Conservation (phyloP, 257 asterid genomes). For the Gentiana dahurica region DNA sequence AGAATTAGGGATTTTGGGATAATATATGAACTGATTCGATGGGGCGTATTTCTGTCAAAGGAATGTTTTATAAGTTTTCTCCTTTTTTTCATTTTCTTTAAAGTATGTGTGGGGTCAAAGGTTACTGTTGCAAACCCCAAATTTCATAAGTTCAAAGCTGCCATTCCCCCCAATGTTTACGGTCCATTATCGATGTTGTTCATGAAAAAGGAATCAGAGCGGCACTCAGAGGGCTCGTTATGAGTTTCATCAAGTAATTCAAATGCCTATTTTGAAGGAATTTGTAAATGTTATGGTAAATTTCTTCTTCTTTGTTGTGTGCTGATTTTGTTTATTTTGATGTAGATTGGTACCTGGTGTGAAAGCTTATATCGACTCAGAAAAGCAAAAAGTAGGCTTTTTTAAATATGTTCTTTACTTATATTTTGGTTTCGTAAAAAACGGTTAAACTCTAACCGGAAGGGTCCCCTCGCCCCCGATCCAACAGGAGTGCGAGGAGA, state of each 20-base stretch:
- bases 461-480: no score
- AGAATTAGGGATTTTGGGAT: no score
- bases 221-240: conserved; percentile 32
- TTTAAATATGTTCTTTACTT: not conserved
- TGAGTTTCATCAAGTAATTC: conserved; percentile 56
- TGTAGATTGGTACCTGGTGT: conserved; percentile 84
- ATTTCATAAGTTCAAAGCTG: no score
- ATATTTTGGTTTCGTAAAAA: not conserved
- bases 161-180: conserved; percentile 22
- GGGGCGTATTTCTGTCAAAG: no score
- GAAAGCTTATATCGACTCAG: conserved; percentile 57
- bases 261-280: not conserved
- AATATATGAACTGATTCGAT: no score
- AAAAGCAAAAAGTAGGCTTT: conserved; percentile 61
- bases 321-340: not conserved
- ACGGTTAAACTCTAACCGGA: no score
- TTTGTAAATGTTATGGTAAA: not conserved
- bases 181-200: conserved; percentile 30
- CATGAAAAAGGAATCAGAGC: conserved; percentile 67
- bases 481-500: no score
- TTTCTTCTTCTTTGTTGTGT: not conserved
- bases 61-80: no score
- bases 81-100: no score
- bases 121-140: no score
- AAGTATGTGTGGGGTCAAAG: no score